These are phyloP conservation scores for Podospora australis DNA, from an alignment of 495 filamentous ascomycete genomes.

Conservation along the genomic window DNA sequence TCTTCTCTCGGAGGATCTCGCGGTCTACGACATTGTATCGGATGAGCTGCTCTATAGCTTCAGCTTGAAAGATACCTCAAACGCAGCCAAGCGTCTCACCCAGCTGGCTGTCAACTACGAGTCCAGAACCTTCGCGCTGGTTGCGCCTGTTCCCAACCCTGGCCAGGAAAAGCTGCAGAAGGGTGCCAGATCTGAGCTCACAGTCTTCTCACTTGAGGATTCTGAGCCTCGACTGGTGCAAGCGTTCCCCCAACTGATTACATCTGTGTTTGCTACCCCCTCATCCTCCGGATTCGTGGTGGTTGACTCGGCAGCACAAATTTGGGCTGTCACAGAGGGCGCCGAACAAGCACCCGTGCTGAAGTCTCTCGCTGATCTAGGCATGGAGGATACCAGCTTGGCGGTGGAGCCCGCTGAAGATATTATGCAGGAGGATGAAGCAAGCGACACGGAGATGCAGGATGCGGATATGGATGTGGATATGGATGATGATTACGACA, in stretches of 20 bases:
- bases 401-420: constrained; percentile 17
- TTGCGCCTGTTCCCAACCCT: constrained; percentile 34
- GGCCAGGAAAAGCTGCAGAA: constrained; percentile 20
- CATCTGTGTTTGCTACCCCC: constrained; percentile 46
- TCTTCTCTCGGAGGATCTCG: constrained; percentile 53
- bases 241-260: constrained; percentile 43
- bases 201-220: constrained; percentile 48
- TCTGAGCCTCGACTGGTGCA: constrained; percentile 43
- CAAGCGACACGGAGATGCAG: constrained; percentile 39
- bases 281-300: constrained; percentile 54
- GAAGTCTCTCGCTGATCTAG: constrained; percentile 44
- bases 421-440: constrained; percentile 41
- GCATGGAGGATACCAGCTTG: constrained; percentile 29
- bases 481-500: constrained; percentile 32
- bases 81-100: constrained; percentile 35
- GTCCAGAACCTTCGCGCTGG: constrained; percentile 53
- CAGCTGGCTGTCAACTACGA: constrained; percentile 55
- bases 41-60: constrained; percentile 52
- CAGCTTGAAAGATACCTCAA: constrained; percentile 23
- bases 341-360: constrained; percentile 41
- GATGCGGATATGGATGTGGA: constrained; percentile 30
- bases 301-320: constrained; percentile 52
- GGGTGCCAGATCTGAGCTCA: constrained; percentile 40
- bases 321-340: constrained; percentile 47
- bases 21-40: constrained; percentile 61